Base-by-base conservation (phyloP, 805 yeast genomes). In the Candida lessepsii region DNA sequence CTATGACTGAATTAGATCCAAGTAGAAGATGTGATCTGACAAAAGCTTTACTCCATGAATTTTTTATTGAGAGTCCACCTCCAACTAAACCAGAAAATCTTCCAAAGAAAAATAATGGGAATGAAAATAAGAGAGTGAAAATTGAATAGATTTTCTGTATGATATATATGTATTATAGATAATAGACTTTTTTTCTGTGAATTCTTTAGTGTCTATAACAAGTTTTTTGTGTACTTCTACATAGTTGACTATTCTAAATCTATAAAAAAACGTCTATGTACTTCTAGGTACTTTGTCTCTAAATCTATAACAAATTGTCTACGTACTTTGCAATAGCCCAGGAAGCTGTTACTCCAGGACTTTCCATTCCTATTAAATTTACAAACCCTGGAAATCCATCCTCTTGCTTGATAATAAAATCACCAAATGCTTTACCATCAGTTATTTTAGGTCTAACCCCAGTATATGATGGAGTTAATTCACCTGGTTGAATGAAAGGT, bases 301-400 rank as follows among this genome's bases (percentile, higher is more conserved):
- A 9, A 20, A 5, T 11, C 19, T 44, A 39, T 53, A 53, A 39
- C 54, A 64, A 3, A 65, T 57, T 53, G 25, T 52, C 48, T 6
- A 89, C 95, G 51, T 84, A 73, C 52, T 82, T 84, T 0, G 81
- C 96, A 42, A 89, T 87, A 0, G 91, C 95, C 80, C 86, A 67
- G 3, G 89, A 69, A 0, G 93, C 63, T 2, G 97, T 89, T 42
- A 89, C 67, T 0, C 96, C 96, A 0, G 97, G 97, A 52, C 93
- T 83, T 57, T 89, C 97, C 10, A 89, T 88, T 1, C 91, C 95
- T 30, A 88, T 53, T 39, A 86, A 65, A 49, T 86, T 89, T 20
- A 88, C 74, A 52, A 87, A 89, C 1, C 96, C 96, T 2, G 81
- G 82, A 51, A 73, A 79, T 0, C 81, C 89, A 1, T 70, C 74